Base-by-base conservation (phyloP, 345 rosid species). In the Arabis alpina region DNA sequence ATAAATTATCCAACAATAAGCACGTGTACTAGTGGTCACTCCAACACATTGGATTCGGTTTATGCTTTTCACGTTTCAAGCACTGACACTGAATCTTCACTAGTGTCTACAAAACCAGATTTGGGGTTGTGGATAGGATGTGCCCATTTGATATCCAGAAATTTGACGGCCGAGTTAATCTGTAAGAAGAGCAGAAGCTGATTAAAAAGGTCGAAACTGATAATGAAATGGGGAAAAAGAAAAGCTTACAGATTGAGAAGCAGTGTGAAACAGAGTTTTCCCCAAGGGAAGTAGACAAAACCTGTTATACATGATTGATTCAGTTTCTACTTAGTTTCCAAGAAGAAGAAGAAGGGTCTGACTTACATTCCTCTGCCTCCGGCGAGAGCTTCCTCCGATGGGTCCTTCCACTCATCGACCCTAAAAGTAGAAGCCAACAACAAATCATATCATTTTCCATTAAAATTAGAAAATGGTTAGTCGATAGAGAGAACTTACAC, bases 291-390 rank as follows among this genome's bases (percentile, higher is more conserved):
- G 27, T 10, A 88, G 39, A 73, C 90, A 88, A 80, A 88, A 88
- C 94, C 94, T 88, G 51, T 14, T 10, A 19, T 19, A 19, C 23
- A 19, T 28, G 32, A 5, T 28, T 28, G 37, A 8, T 34, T 34
- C 30, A 74, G 54, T 45, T 53, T 30, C 6, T 3, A 12, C 34
- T 54, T 8, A 0, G 9, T 19, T 11, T 4, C 16, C 36, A 37
- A 49, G 27, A 40, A 61, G 0, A 1, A 12, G 7, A 2, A 41
- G 1, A 47, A 24, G 2, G 15, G 4, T 12, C 9, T 8, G 41
- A 60, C 80, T 70, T 53, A 88, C 95, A 88, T 88, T 78, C 91
- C 91, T 30, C 91, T 76, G 58, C 95, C 95, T 41, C 89, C 95
- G 25, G 87, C 80, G 7, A 86, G 77, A 78, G 90, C 89, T 83